Evolutionary conservation across 2,329 filamentous ascomycete species (phyloP), one percentile per base, ranked within the genome.

Genomic region (Diplodia scrobiculata): DNA sequence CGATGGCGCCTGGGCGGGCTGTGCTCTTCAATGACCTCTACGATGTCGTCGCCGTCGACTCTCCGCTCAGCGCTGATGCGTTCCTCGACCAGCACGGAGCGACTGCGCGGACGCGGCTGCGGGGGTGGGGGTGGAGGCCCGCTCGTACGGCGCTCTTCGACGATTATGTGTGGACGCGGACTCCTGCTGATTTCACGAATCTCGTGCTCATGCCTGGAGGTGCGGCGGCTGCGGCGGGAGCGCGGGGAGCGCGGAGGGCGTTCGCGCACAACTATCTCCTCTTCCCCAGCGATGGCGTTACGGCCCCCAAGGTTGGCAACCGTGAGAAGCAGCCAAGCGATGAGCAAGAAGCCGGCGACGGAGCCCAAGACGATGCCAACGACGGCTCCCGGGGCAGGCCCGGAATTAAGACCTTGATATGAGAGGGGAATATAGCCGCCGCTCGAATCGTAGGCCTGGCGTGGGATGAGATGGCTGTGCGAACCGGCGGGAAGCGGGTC

Each of bases 281-380:
- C 86, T 69, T 82, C 79, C n/a, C 75, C 78, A 1, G 77, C 74
- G 69, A 84, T 78, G n/a, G 78, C 77, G 9, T 75, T 77, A 19
- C 73, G 72, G 9, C 74, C 72, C 9, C 71, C 71, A 45, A 73
- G 70, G 38, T 76, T 75, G 3, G 72, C 78, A 34, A 82, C 73
- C 1, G 77, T 73, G 71, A 72, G 83, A 27, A 85, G 72, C 4
- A 86, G 77, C 81, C 82, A 85, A 38, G 84, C 74, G 34, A 86
- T 68, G 5, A 86, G 75, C 27, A 86, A 74, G 74, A 85, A 84
- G 54, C 82, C 84, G 6, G 76, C 79, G 25, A 86, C 81, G 66
- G 79, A 81, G 68, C 84, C 84, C 29, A 86, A 77, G 5, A 84
- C 83, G 67, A 89, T 88, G 65, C 87, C 87, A 10, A 82, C 85